Conservation (phyloP, 495 filamentous ascomycete species). For the Peziza echinospora region DNA sequence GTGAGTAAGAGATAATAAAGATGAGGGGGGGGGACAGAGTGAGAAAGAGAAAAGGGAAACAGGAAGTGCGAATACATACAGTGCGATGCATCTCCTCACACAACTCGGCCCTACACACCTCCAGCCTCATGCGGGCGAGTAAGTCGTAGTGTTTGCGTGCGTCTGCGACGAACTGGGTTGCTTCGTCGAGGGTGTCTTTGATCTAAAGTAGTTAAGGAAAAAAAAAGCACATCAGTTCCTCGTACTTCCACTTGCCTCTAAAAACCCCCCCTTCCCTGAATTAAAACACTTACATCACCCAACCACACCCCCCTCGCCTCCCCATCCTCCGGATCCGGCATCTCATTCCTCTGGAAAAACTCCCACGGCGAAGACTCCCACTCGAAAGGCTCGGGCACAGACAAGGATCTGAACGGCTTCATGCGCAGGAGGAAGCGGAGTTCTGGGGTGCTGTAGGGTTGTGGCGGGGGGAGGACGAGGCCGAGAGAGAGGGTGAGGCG, state of each 20-base stretch:
- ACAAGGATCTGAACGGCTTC: conserved; percentile 47
- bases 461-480: conserved; percentile 33
- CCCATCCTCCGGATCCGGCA: conserved; percentile 12
- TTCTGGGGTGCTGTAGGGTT: conserved; percentile 46
- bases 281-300: too few species aligned
- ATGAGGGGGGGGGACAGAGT: background rate
- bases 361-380: background rate
- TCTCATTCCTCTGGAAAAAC: background rate
- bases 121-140: conserved; percentile 27
- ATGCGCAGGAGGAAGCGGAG: conserved; percentile 73
- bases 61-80: conserved; percentile 4
- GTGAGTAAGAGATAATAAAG: too few species aligned
- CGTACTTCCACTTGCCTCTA: too few species aligned
- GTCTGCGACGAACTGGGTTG: conserved; percentile 34
- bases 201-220: conserved; percentile 6
- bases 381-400: conserved; percentile 16
- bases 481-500: conserved; percentile 47
- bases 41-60: background rate
- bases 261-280: too few species aligned
- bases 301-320: too few species aligned
- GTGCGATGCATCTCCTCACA: conserved; percentile 16
- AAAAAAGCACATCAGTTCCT: too few species aligned
- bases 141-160: conserved; percentile 46
- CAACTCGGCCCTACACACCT: conserved; percentile 23
- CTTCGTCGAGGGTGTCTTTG: conserved; percentile 33